Conservation (phyloP, 805 yeast species). For the Nakazawaea ambrosiae region DNA sequence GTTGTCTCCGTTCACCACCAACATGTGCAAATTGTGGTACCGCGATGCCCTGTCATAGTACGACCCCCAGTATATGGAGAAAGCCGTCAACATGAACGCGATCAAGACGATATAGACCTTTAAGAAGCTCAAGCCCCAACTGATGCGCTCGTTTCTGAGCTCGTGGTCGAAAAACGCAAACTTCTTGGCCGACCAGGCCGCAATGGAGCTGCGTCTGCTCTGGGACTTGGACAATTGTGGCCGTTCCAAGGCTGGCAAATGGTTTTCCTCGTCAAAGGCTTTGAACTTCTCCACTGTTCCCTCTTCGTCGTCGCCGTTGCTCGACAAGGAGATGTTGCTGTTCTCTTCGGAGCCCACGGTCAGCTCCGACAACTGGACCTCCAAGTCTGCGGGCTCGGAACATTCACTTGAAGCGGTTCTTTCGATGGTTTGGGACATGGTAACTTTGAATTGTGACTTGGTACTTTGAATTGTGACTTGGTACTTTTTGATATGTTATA, state of each 20-base stretch:
- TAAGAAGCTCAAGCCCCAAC: conserved; percentile 13
- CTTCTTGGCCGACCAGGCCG: conserved; percentile 9
- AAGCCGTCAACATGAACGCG: conserved; percentile 25
- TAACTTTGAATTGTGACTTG: too few species aligned
- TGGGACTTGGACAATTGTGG: background rate
- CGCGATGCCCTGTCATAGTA: conserved; percentile 23
- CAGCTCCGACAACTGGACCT: background rate
- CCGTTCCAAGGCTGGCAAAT: too few species aligned
- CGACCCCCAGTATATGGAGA: conserved; percentile 38
- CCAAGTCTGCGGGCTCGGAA: background rate
- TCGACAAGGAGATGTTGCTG: background rate
- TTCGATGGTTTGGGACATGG: too few species aligned
- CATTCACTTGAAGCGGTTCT: conserved; percentile 5
- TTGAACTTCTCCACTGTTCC: conserved; percentile 3
- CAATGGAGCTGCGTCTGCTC: conserved; percentile 3
- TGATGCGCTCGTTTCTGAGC: conserved; percentile 13
- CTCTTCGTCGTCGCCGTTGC: background rate
- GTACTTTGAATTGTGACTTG: too few species aligned
- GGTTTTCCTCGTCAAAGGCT: background rate
- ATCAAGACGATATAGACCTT: conserved; percentile 25
- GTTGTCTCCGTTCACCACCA: conserved; percentile 31
- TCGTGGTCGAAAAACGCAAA: conserved; percentile 21
- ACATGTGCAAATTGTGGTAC: conserved; percentile 24
- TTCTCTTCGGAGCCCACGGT: conserved; percentile 5
- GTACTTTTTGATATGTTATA: too few species aligned